These are phyloP conservation scores for Margaritispora aquatica DNA, from an alignment of 495 filamentous ascomycete species.

Conservation along the genomic window DNA sequence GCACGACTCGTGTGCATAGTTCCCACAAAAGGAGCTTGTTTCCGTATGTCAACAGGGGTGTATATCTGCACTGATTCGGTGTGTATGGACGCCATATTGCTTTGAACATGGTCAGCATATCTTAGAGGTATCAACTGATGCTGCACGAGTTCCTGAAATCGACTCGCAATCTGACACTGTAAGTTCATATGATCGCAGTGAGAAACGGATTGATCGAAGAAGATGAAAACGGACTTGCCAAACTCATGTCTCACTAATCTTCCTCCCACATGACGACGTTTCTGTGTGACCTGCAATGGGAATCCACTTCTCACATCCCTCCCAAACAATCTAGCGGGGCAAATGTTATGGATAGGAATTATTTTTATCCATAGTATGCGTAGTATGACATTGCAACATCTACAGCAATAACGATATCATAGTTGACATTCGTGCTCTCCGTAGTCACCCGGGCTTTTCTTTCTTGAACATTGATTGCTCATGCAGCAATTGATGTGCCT, in stretches of 20 bases:
- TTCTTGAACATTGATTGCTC: background rate
- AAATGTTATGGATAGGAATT: background rate
- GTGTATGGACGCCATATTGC: background rate
- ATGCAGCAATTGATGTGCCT: background rate
- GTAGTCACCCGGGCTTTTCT: background rate
- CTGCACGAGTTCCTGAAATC: background rate
- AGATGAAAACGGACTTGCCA: no score
- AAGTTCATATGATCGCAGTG: background rate
- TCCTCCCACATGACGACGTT: constrained; percentile 1
- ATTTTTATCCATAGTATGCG: background rate
- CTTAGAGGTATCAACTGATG: background rate
- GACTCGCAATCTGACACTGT: background rate
- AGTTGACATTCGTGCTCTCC: background rate
- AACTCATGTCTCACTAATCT: no score
- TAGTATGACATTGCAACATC: no score
- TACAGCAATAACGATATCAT: background rate
- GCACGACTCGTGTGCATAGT: constrained; percentile 11
- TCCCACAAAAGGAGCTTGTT: background rate
- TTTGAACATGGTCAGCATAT: background rate
- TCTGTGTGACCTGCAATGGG: background rate
- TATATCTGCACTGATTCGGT: background rate
- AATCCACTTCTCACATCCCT: background rate
- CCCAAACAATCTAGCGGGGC: background rate
- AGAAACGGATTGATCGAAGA: no score
- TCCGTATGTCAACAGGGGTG: background rate